Conservation (phyloP, 139 green algal genomes). For the Micractinium sp. region DNA sequence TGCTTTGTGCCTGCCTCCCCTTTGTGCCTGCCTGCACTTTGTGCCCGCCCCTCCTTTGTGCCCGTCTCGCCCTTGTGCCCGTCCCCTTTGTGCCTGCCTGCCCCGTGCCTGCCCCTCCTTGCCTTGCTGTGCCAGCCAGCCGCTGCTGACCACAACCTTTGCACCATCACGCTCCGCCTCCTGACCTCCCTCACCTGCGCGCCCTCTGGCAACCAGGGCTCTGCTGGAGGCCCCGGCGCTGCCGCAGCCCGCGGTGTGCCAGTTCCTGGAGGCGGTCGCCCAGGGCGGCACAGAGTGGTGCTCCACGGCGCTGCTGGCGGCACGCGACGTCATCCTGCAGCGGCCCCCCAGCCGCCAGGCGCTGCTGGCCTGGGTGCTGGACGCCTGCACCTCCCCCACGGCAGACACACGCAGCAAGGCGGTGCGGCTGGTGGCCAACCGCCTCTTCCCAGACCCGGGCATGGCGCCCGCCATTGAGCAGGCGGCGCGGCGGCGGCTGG, state of each 20-base stretch:
- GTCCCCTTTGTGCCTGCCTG: no score
- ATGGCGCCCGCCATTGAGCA: constrained; percentile 53
- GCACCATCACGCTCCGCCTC: not conserved
- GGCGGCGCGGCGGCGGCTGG: constrained; percentile 51
- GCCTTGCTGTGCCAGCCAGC: no score
- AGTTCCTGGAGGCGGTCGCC: constrained; percentile 54
- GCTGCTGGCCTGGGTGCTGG: constrained; percentile 59
- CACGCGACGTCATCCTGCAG: constrained; percentile 53
- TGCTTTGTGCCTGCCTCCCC: no score
- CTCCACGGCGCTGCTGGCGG: constrained; percentile 54
- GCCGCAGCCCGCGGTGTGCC: constrained; percentile 40
- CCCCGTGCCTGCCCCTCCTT: no score
- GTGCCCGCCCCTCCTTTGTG: no score
- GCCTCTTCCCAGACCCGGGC: constrained; percentile 56
- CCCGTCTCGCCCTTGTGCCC: no score
- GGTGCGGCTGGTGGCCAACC: constrained; percentile 65
- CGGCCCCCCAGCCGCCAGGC: constrained; percentile 50
- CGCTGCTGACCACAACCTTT: not conserved
- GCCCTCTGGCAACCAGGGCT: constrained; percentile 3
- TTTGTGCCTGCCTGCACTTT: no score
- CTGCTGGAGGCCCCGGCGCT: constrained; percentile 66
- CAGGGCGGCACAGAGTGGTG: constrained; percentile 55
- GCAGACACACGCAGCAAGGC: constrained; percentile 56
- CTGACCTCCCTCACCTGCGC: not conserved
- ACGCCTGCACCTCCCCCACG: constrained; percentile 33